Percentiles rank a stretch among this genome's conserved stretches.
Conservation (phyloP, 805 yeast species). For the Candida saitoana region DNA sequence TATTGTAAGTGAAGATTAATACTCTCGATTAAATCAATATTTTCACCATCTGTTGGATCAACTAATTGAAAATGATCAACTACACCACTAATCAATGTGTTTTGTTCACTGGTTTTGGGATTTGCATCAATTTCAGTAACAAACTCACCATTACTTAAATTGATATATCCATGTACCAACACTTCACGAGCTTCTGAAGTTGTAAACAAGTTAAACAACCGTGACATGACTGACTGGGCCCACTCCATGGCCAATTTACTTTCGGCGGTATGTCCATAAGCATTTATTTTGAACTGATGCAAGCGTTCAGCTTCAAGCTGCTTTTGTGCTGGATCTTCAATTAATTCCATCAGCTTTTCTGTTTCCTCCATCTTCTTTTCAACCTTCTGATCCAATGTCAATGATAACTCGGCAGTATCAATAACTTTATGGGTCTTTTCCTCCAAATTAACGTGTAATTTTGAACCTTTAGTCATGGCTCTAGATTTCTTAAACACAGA, state of each 20-base stretch:
- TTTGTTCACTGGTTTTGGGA: constrained; percentile 13
- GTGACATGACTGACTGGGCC: constrained; percentile 37
- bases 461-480: constrained; percentile 46
- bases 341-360: background rate
- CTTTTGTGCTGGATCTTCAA: background rate
- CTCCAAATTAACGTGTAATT: constrained; percentile 48
- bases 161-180: constrained; percentile 49
- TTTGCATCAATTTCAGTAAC: constrained; percentile 3
- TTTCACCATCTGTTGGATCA: constrained; percentile 11
- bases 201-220: constrained; percentile 39
- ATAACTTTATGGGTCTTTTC: constrained; percentile 37
- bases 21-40: constrained; percentile 21
- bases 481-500: constrained; percentile 27
- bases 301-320: constrained; percentile 5
- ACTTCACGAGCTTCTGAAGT: constrained; percentile 61
- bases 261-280: constrained; percentile 7
- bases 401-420: constrained; percentile 11
- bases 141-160: constrained; percentile 21
- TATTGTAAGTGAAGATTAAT: constrained; percentile 16
- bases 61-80: constrained; percentile 46
- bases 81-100: constrained; percentile 58
- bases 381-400: background rate
- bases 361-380: constrained; percentile 8
- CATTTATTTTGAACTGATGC: constrained; percentile 8
- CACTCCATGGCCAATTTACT: constrained; percentile 28